Evolutionary conservation across 345 rosid species (phyloP), one percentile per base, ranked within the genome.

Genomic region (Corchorus capsularis): DNA sequence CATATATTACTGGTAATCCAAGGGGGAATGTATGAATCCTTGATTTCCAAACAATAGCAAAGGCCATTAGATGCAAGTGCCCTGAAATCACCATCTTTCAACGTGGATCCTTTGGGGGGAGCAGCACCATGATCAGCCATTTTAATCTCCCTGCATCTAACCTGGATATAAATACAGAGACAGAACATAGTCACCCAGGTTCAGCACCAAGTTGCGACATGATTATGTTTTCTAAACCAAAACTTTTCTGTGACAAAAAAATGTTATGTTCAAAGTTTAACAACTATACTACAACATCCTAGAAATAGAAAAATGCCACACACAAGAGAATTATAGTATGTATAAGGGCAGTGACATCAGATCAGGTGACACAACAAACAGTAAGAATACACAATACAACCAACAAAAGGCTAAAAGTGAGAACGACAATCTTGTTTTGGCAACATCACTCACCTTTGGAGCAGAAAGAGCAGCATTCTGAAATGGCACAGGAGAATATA

Each of bases 1-100:
- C 97, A 92, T 45, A 96, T 54, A 55, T 85, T 88, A 86, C 88
- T 87, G 54, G 90, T 74, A 56, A 92, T 92, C 99, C 99, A 96
- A 3, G 98, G 90, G 0, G 98, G 97, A 79, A 96, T 81, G 84
- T 80, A 89, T 47, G 87, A 78, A 72, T 82, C 95, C 76, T 80
- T 86, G 57, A 96, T 79, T 89, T 96, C 97, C 57, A 94, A 77
- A 77, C 88, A 84, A 80, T 79, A 85, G 80, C 84, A 70, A 80
- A 75, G 81, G 74, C 78, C 79, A 63, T 77, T 17, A 41, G 82
- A 56, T 74, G 82, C 77, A 73, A 14, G 45, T 69, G 59, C 80
- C 4, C 17, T 16, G n/a, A 78, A 49, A 72, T 80, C 83, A 32
- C 77, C 75, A 66, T 73, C 82, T 55, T 63, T 75, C 7, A 17